Evolutionary conservation across 2,329 filamentous ascomycete species (phyloP), one percentile per base, ranked within the genome.

Genomic region (Paecilomyces variotii): DNA sequence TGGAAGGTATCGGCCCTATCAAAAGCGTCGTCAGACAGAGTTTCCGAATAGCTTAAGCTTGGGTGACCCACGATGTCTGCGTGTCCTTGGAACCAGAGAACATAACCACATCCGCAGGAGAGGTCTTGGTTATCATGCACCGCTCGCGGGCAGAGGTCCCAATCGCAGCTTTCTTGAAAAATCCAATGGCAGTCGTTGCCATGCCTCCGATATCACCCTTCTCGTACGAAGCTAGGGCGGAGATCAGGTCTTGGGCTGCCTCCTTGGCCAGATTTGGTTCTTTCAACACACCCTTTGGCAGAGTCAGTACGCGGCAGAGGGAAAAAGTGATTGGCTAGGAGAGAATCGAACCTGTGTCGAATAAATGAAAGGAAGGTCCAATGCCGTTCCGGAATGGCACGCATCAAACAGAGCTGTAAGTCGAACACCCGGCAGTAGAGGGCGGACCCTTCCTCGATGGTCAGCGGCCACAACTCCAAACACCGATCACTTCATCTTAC

Each of bases 31-130:
- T 26, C 11, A 57, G 26, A 55, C 39, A 3, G 26, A 51, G 26
- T 5, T 11, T 26, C 39, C 39, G 19, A 50, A 12, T 24, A 27
- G 26, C 7, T n/a, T 1, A 50, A 14, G 26, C 10, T n/a, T 53
- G 11, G 60, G 9, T 1, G 4, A 68, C 71, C 64, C 63, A 74
- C 72, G 72, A 75, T 56, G 93, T 99, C 77, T 97, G 94, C 59
- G 88, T 86, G 71, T 97, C 94, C 76, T 97, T 97, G 76, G 90
- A 95, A 55, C 94, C 94, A 61, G 90, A 96, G 86, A 92, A 96
- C 90, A 97, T 96, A 70, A 97, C 85, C 45, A 99, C 94, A 74
- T 99, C 94, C 50, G 94, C 94, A 1, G 93, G 88, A 49, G 89
- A 94, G 2, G 94, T 97, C 78, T 96, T 95, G 34, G 93, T 97